These are phyloP conservation scores for Metschnikowia koreensis DNA, from an alignment of 805 yeast species.

Conservation along the genomic window DNA sequence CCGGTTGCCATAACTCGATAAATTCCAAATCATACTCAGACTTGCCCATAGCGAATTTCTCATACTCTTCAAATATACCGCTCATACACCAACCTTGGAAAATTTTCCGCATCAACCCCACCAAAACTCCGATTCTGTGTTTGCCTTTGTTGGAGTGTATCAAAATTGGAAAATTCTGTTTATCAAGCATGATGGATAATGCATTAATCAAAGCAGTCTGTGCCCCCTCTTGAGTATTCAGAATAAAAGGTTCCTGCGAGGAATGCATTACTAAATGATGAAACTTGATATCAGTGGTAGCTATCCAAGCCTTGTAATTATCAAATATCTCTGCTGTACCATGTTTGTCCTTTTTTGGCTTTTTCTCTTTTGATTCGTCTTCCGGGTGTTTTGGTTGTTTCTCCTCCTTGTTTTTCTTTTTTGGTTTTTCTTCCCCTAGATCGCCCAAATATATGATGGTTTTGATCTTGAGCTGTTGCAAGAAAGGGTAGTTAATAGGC, in stretches of 20 bases:
- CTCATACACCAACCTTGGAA: constrained; percentile 92
- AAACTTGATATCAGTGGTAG: constrained; percentile 49
- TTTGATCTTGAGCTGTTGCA: constrained; percentile 63
- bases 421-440: constrained; percentile 30
- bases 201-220: constrained; percentile 53
- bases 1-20: constrained; percentile 78
- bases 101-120: constrained; percentile 83
- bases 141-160: constrained; percentile 97
- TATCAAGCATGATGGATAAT: constrained; percentile 54
- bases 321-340: constrained; percentile 48
- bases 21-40: constrained; percentile 90
- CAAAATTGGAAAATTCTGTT: constrained; percentile 78
- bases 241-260: constrained; percentile 74
- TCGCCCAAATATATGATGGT: constrained; percentile 87
- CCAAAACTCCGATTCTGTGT: constrained; percentile 89
- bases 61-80: constrained; percentile 91
- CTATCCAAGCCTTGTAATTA: constrained; percentile 72
- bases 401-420: constrained; percentile 23
- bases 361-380: constrained; percentile 16
- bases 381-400: constrained; percentile 20
- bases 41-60: constrained; percentile 88
- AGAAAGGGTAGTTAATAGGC: constrained; percentile 77
- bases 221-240: constrained; percentile 39
- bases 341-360: constrained; percentile 41
- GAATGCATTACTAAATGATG: constrained; percentile 64